Evolutionary conservation across 2,329 filamentous ascomycete genomes (phyloP).

Genomic region (Zymoseptoria brevis): DNA sequence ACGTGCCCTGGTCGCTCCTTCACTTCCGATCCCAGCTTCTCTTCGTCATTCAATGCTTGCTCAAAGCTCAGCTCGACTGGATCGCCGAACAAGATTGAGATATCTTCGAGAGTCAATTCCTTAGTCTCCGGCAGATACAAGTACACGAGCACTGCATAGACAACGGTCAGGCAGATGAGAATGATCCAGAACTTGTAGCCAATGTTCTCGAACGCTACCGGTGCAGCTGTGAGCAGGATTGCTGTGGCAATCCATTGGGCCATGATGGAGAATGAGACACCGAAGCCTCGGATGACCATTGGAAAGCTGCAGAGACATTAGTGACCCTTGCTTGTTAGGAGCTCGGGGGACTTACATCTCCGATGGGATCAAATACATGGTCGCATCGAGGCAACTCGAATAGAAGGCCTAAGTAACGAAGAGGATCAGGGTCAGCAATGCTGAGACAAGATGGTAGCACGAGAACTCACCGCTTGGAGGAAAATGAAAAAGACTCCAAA

Average conservation of each 20-base stretch:
- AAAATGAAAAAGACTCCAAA: slow-evolving; percentile 8
- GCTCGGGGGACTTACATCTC: neutral
- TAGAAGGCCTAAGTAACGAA: neutral
- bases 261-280: slow-evolving; percentile 8
- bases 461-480: neutral
- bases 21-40: neutral
- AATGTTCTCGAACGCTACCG: slow-evolving; percentile 10
- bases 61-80: slow-evolving; percentile 13
- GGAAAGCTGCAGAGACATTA: slow-evolving; percentile 8
- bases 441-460: neutral
- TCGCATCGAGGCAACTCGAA: slow-evolving; percentile 2
- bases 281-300: slow-evolving; percentile 11
- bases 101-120: slow-evolving; percentile 31
- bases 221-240: slow-evolving; percentile 11
- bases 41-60: slow-evolving; percentile 7
- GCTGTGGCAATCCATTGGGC: slow-evolving; percentile 10
- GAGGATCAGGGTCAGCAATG: neutral
- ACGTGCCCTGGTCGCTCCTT: neutral
- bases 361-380: slow-evolving; percentile 2
- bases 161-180: slow-evolving; percentile 9
- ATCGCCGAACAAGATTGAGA: slow-evolving; percentile 11
- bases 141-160: slow-evolving; percentile 29
- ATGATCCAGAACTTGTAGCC: slow-evolving; percentile 14
- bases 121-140: slow-evolving; percentile 34
- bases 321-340: neutral